Evolutionary conservation across 495 filamentous ascomycete species (phyloP).

Genomic region (Aspergillus wentii): DNA sequence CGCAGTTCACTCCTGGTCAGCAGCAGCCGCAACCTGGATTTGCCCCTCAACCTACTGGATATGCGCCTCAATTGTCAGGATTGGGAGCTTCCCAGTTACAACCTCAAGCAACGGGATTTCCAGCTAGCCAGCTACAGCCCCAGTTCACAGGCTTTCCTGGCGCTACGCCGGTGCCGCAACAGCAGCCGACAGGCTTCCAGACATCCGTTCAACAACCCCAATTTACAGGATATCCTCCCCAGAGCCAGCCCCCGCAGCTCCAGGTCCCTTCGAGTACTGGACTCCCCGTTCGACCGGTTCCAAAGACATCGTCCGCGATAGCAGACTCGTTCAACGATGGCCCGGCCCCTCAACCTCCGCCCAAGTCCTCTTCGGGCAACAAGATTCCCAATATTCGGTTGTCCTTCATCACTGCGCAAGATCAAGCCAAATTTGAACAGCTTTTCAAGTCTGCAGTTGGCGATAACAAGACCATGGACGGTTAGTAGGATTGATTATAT

Average conservation of each 20-base stretch:
- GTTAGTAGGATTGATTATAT: constrained; percentile 26
- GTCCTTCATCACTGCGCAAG: constrained; percentile 90
- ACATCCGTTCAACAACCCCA: constrained; percentile 33
- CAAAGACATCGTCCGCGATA: constrained; percentile 76
- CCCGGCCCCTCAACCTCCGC: constrained; percentile 47
- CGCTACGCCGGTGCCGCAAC: constrained; percentile 38
- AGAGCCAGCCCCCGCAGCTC: constrained; percentile 40
- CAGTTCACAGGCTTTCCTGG: constrained; percentile 54
- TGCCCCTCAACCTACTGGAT: constrained; percentile 48
- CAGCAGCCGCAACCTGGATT: constrained; percentile 50
- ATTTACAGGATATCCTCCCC: constrained; percentile 33
- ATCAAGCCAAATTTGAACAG: constrained; percentile 97
- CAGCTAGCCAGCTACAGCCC: constrained; percentile 56
- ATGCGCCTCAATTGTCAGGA: constrained; percentile 48
- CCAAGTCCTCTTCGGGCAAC: constrained; percentile 39
- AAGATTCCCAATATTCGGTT: constrained; percentile 95
- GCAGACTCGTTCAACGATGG: constrained; percentile 71
- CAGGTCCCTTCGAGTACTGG: constrained; percentile 42
- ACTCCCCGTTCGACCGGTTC: constrained; percentile 32
- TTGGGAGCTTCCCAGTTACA: constrained; percentile 46
- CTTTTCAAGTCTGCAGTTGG: constrained; percentile 95
- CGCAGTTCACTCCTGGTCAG: constrained; percentile 43
- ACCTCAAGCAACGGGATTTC: constrained; percentile 55
- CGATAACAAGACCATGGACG: constrained; percentile 80
- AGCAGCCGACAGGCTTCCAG: constrained; percentile 43